Evolutionary conservation across 208 protist genomes (phyloP).

Genomic region (Leishmania lainsoni): DNA sequence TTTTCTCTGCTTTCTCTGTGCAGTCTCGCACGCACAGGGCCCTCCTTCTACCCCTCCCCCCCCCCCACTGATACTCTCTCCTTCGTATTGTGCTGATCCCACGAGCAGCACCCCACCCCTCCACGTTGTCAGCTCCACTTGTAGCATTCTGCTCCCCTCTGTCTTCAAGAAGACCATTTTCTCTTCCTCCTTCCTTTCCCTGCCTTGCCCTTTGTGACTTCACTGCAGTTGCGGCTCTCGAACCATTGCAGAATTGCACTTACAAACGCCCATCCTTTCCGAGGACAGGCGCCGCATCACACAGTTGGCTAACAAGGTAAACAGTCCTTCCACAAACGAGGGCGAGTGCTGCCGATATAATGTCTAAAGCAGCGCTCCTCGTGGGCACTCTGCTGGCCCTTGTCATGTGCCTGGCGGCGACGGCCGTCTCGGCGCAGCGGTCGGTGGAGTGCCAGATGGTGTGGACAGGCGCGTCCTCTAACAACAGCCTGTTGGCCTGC

Average conservation of each 20-base stretch:
- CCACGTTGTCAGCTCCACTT: not conserved
- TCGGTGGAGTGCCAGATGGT: constrained; percentile 79
- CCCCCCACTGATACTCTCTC: not conserved
- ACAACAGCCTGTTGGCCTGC: constrained; percentile 68
- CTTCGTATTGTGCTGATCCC: not conserved
- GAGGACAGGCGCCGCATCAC: not conserved
- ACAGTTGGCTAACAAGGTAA: too few relatives aligned
- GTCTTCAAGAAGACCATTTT: not conserved
- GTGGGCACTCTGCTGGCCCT: constrained; percentile 33
- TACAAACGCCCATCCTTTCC: not conserved
- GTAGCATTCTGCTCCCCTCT: not conserved
- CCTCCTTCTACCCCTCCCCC: too few relatives aligned
- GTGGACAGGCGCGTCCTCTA: constrained; percentile 53
- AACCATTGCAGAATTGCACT: not conserved
- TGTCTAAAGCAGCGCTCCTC: not conserved
- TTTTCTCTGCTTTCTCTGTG: not conserved
- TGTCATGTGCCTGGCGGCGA: constrained; percentile 34
- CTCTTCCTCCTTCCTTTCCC: not conserved
- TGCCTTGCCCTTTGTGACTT: not conserved
- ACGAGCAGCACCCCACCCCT: not conserved
- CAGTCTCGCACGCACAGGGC: not conserved
- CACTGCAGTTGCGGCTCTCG: not conserved
- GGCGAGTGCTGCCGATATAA: too few relatives aligned
- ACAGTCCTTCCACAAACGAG: too few relatives aligned
- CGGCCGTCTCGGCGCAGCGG: constrained; percentile 34